A percentile compares a stretch with the other conserved stretches of the same genome.
Evolutionary conservation across 345 rosid genomes (phyloP).

Genomic region (Melaleuca alternifolia): DNA sequence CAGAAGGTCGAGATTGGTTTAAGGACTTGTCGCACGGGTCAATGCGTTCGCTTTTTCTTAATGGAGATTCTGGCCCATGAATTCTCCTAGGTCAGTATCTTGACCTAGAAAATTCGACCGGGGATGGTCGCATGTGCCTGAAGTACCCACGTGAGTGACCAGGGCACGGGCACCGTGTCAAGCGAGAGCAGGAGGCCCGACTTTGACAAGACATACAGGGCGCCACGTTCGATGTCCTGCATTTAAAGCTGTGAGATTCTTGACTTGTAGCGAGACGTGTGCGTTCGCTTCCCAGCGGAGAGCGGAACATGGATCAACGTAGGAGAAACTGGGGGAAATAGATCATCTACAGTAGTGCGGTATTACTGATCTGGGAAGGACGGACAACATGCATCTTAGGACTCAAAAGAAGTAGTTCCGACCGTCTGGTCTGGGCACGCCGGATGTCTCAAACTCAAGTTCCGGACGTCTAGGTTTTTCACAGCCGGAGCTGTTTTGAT

Average conservation of each 20-base stretch:
- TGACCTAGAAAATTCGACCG: too few relatives aligned
- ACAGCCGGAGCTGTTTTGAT: background rate
- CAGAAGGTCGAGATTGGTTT: background rate
- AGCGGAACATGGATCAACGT: background rate
- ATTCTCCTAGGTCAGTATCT: too few relatives aligned
- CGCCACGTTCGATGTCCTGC: background rate
- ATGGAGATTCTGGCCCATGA: too few relatives aligned
- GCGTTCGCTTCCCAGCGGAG: background rate
- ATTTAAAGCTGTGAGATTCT: background rate
- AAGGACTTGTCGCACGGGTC: background rate
- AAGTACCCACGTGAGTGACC: background rate
- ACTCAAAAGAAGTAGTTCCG: too few relatives aligned
- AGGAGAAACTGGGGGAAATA: background rate
- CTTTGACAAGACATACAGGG: background rate
- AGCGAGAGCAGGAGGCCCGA: background rate
- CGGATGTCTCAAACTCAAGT: background rate
- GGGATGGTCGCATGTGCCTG: too few relatives aligned
- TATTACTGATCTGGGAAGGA: too few relatives aligned
- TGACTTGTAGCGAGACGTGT: background rate
- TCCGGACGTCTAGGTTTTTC: background rate
- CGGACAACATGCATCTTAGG: too few relatives aligned
- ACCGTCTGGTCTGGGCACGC: too few relatives aligned
- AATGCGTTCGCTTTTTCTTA: background rate
- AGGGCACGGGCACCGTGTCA: background rate
- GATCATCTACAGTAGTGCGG: too few relatives aligned